A percentile compares a stretch with the other conserved stretches of the same genome.
phyloP scores from a whole-genome alignment of 1,139 yeast genomes.

The Hyphopichia pseudoburtonii region DNA sequence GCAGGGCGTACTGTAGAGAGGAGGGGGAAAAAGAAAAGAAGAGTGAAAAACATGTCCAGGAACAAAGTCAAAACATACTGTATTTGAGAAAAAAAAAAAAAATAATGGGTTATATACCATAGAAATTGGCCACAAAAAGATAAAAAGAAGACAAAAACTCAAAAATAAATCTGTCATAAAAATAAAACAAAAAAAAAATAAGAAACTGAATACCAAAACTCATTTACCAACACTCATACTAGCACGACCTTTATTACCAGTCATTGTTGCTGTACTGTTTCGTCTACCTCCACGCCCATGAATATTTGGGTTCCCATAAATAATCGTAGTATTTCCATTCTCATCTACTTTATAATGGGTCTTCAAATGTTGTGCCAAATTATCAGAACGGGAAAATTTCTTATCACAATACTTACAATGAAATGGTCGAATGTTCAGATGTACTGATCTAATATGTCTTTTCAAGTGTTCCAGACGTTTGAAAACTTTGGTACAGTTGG shows the following conservation, averaged over 20 bases:
- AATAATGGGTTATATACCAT: no score
- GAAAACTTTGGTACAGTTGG: slow-evolving; percentile 46
- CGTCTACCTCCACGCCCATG: slow-evolving; percentile 27
- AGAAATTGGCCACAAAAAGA: no score
- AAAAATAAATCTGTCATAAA: no score
- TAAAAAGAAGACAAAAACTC: no score
- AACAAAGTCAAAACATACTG: no score
- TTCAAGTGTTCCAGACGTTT: slow-evolving; percentile 51
- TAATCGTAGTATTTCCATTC: slow-evolving; percentile 36
- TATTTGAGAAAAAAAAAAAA: no score
- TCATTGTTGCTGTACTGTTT: slow-evolving; percentile 2
- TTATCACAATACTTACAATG: slow-evolving; percentile 51
- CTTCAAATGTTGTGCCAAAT: slow-evolving; percentile 50
- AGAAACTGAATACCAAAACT: no score
- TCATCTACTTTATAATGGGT: slow-evolving; percentile 43
- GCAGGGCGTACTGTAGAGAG: no score
- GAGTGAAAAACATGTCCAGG: no score
- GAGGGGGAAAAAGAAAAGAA: no score
- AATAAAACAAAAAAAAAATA: no score
- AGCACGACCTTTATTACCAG: neutral
- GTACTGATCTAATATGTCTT: slow-evolving; percentile 49
- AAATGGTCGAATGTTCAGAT: slow-evolving; percentile 48
- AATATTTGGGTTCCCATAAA: slow-evolving; percentile 38
- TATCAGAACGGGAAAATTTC: slow-evolving; percentile 48
- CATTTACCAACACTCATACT: neutral